phyloP scores from a whole-genome alignment of 2,329 filamentous ascomycete genomes.

The Fusarium marasasianum region DNA sequence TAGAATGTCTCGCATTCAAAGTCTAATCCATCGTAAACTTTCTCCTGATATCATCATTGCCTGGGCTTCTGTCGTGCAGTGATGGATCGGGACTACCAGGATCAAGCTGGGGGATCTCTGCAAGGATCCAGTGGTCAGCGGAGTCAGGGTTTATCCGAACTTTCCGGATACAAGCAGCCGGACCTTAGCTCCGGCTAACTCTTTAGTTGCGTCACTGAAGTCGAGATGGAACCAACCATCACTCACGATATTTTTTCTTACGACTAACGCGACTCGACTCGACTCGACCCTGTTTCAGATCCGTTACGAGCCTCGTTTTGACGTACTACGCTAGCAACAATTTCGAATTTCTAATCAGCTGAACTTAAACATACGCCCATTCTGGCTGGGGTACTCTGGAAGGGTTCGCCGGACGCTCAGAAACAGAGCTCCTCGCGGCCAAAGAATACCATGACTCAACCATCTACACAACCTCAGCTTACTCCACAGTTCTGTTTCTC shows the following conservation, averaged over 20 bases:
- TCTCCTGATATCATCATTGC: background rate
- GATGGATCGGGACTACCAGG: constrained; percentile 29
- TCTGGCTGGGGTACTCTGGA: constrained; percentile 63
- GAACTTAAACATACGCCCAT: constrained; percentile 42
- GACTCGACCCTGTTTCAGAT: constrained; percentile 18
- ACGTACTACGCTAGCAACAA: constrained; percentile 6
- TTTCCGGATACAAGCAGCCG: constrained; percentile 5
- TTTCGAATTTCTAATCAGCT: background rate
- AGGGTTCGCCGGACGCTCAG: constrained; percentile 53
- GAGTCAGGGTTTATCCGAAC: constrained; percentile 35
- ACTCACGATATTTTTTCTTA: background rate
- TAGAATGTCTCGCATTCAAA: background rate
- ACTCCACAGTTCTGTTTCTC: constrained; percentile 84
- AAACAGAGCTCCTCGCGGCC: constrained; percentile 42
- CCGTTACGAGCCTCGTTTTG: constrained; percentile 11
- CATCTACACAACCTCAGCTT: constrained; percentile 60
- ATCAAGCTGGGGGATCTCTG: constrained; percentile 36
- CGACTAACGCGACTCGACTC: constrained; percentile 5
- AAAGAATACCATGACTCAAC: constrained; percentile 57
- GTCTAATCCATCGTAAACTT: background rate
- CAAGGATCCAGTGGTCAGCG: constrained; percentile 25
- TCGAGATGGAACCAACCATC: background rate
- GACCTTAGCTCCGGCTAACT: constrained; percentile 14
- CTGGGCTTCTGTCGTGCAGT: constrained; percentile 24
- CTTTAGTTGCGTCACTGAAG: constrained; percentile 39